Evolutionary conservation across 2,329 filamentous ascomycete genomes (phyloP), one percentile per base, ranked within the genome.

Genomic region (Pestalotiopsis sp.): DNA sequence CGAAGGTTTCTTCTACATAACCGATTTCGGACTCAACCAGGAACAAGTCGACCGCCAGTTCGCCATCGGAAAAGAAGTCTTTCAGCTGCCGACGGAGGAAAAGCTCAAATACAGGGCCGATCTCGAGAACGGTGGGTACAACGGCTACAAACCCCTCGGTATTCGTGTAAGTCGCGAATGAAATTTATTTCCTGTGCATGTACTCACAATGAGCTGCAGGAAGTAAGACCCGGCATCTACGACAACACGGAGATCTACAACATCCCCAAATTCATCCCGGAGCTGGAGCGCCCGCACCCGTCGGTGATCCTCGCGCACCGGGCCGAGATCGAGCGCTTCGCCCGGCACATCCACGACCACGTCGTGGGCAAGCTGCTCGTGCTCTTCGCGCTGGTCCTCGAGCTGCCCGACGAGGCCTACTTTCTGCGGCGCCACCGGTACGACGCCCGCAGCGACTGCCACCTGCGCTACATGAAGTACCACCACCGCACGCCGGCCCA

Each of bases 21-120:
- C 85, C 69, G 89, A 90, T 77, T 90, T 87, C 70, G 88, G 88
- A 39, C 81, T 91, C n/a, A 80, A 78, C 0, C 87, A 90, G 74
- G 87, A 89, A 61, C 81, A 89, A 74, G 83, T 91, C 1, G 85
- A 91, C 71, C 80, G 82, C 5, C 88, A 91, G 71, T 91, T 90
- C 70, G 87, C 88, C 13, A 83, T 91, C 2, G 88, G 85, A 1
- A 87, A 87, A 68, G 81, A 86, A 45, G 84, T 91, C 70, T 90
- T 90, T 73, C 75, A 84, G 4, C 79, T 91, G 0, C 82, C 88
- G 0, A 79, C 83, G 0, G 84, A 88, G 11, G 88, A 91, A 73
- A 91, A 90, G 73, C 81, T 87, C 65, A 87, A 87, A 71, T 89
- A 86, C 70, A 83, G 84, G 41, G 79, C 81, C 31, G 81, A 86